Evolutionary conservation across 2,329 filamentous ascomycete genomes (phyloP), one percentile per base, ranked within the genome.

Genomic region (Trichoderma harzianum): DNA sequence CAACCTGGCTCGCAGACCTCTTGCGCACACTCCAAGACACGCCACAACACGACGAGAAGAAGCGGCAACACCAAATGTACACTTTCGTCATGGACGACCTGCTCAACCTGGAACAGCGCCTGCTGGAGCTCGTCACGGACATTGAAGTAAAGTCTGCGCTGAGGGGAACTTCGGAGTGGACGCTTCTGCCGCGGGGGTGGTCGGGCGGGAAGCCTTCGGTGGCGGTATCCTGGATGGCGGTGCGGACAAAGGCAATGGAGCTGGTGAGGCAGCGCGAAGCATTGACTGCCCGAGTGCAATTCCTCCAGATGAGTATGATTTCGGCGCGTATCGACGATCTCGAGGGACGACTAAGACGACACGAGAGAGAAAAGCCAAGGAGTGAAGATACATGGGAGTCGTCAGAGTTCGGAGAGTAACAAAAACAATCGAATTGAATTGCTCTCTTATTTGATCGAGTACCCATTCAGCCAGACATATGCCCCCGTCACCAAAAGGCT

Each of bases 391-490:
- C 16, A 24, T 58, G 53, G 36, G 32, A 58, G 12, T 43, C 65
- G 65, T 43, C 65, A 36, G 26, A 47, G 16, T 32, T 28, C 18
- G 55, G 55, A 2, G 55, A 64, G n/a, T 16, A 51, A 39, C 1
- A 11, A 39, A 39, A 8, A 7, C 14, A 39, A 39, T 39, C 36
- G 36, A 39, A 18, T 8, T 39, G 36, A n/a, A n/a, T n/a, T n/a
- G 12, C 16, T 39, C 7, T 39, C 32, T 75, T 66, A 77, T 55
- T 70, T 75, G 21, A 88, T 79, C 32, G 77, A 80, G 75, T 89
- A 90, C 1, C 86, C 88, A 21, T 83, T 82, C 30, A 80, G 78
- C 79, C 83, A 85, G 30, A 88, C 77, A 74, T 86, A 91, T 5
- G 74, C 78, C 1, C 77, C 84, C 2, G 84, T 82, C 2, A 82